These are phyloP conservation scores for Coemansia furcata DNA, from an alignment of 192 early-diverging fungal species.

Conservation along the genomic window DNA sequence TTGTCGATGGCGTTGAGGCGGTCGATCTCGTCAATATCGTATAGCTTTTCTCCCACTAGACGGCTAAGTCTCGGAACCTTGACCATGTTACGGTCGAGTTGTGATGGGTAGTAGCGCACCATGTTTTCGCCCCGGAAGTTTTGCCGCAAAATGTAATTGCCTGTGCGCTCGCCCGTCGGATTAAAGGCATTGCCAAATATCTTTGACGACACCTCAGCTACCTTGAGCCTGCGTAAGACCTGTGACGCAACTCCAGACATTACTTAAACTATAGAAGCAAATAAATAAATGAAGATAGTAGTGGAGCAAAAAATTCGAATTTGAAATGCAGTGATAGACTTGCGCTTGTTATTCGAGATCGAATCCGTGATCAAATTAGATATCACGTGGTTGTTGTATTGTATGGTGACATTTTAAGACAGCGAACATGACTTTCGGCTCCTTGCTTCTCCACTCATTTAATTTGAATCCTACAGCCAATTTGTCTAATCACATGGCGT, in stretches of 20 bases:
- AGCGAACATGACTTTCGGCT: neutral
- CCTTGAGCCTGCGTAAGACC: conserved; percentile 38
- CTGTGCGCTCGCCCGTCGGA: conserved; percentile 64
- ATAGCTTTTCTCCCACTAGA: conserved; percentile 31
- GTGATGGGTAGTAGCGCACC: conserved; percentile 66
- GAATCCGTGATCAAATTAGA: neutral
- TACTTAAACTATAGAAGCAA: neutral
- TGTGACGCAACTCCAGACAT: conserved; percentile 26
- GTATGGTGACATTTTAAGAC: neutral
- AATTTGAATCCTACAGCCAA: neutral
- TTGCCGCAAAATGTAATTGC: conserved; percentile 71
- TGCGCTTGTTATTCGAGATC: neutral
- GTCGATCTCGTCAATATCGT: conserved; percentile 62
- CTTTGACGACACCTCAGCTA: conserved; percentile 60
- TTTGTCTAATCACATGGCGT: neutral
- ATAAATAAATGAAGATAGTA: neutral
- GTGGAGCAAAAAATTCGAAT: neutral
- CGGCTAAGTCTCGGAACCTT: conserved; percentile 30
- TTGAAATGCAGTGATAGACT: neutral
- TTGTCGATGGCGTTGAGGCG: conserved; percentile 66
- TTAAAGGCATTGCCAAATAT: conserved; percentile 71
- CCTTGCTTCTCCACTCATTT: neutral
- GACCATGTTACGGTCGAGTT: conserved; percentile 28
- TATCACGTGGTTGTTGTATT: neutral
- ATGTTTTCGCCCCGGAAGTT: conserved; percentile 66